A percentile compares a stretch with the other conserved stretches of the same genome.
Evolutionary conservation across 768 basidiomycete genomes (phyloP).

Genomic region (Calocybe gangraenosa): DNA sequence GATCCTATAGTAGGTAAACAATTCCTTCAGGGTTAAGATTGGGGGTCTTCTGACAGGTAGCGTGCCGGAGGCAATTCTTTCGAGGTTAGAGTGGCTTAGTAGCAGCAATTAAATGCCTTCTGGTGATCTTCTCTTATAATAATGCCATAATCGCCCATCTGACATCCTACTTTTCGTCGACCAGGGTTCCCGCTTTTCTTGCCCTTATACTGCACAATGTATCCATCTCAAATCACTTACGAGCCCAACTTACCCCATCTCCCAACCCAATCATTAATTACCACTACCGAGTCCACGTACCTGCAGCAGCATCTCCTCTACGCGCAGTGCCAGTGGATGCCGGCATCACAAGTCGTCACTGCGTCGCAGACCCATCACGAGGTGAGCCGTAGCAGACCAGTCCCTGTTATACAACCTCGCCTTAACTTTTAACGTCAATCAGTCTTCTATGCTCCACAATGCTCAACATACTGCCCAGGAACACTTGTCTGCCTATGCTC

Average conservation of each 20-base stretch:
- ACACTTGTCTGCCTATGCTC: constrained; percentile 24
- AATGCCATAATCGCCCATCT: constrained; percentile 12
- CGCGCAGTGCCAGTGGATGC: neutral
- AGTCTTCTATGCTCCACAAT: constrained; percentile 9
- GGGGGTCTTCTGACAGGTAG: constrained; percentile 21
- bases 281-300: constrained; percentile 2
- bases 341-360: constrained; percentile 3
- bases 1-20: constrained; percentile 9
- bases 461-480: constrained; percentile 6
- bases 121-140: constrained; percentile 7
- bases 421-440: constrained; percentile 4
- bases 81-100: constrained; percentile 14
- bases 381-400: neutral
- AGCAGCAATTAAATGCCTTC: constrained; percentile 12
- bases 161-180: constrained; percentile 5
- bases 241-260: neutral
- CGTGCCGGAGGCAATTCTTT: constrained; percentile 15
- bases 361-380: constrained; percentile 3
- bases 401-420: neutral
- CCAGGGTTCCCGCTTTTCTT: constrained; percentile 2
- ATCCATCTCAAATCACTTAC: neutral
- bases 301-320: constrained; percentile 4
- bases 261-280: neutral
- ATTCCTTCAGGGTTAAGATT: constrained; percentile 10
- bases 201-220: constrained; percentile 5